Conservation (phyloP, 2,329 filamentous ascomycete species). For the Claviceps digitariae region DNA sequence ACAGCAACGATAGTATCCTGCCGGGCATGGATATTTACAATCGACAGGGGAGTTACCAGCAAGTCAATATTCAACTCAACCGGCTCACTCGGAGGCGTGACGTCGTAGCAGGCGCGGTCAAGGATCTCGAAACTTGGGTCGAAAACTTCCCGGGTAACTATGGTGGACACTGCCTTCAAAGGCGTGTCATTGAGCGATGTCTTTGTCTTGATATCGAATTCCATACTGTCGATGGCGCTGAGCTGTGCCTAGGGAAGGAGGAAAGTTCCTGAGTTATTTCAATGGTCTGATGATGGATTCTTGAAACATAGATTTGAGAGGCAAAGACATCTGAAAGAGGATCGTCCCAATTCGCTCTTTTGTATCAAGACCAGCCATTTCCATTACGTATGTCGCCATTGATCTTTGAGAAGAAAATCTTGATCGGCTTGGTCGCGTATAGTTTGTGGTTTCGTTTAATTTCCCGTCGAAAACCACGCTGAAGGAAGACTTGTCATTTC, state of each 20-base stretch:
- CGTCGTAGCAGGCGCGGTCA: conserved; percentile 17
- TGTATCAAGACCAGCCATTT: background rate
- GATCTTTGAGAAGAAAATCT: background rate
- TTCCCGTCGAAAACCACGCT: background rate
- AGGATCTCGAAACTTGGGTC: conserved; percentile 6
- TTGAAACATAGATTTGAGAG: background rate
- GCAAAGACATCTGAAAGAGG: background rate
- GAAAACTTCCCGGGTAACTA: background rate
- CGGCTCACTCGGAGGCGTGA: conserved; percentile 20
- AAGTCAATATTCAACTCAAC: conserved; percentile 13
- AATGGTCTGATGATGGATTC: background rate
- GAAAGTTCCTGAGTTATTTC: background rate
- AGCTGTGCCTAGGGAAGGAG: background rate
- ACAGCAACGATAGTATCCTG: conserved; percentile 28
- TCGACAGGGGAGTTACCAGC: background rate
- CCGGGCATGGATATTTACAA: conserved; percentile 3
- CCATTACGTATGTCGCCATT: background rate
- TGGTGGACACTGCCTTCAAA: background rate
- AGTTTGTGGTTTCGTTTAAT: background rate
- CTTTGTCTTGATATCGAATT: background rate
- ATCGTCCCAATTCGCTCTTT: background rate
- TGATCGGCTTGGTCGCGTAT: background rate
- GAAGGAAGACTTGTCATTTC: background rate
- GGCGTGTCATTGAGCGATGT: background rate
- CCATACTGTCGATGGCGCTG: background rate